Conservation (phyloP, 495 filamentous ascomycete genomes). For the Sordaria brevicollis region DNA sequence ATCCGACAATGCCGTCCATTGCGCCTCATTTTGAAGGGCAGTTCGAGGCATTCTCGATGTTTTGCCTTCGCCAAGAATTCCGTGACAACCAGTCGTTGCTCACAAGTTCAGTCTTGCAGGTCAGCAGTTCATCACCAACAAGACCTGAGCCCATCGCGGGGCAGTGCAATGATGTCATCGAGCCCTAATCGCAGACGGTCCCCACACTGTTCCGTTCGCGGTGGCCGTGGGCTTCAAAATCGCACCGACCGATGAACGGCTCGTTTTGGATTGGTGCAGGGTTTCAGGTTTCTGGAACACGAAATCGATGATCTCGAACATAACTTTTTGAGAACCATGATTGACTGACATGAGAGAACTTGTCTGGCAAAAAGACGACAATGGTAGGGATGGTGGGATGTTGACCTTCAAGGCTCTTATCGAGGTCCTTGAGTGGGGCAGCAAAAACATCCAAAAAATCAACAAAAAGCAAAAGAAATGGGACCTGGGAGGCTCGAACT, state of each 20-base stretch:
- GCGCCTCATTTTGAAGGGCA: neutral
- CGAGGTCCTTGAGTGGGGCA: neutral
- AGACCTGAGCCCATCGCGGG: neutral
- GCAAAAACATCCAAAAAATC: neutral
- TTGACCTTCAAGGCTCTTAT: no score
- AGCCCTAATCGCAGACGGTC: neutral
- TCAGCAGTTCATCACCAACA: neutral
- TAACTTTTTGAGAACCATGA: neutral
- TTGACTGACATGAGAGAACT: no score
- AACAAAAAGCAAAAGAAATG: neutral
- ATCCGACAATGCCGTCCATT: neutral
- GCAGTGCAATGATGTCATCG: neutral
- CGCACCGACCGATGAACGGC: neutral
- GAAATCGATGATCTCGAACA: neutral
- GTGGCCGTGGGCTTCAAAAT: neutral
- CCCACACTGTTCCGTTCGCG: neutral
- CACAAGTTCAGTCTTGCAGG: neutral
- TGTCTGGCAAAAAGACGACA: neutral
- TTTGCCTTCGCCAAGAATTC: neutral
- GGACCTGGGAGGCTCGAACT: slow-evolving; percentile 14
- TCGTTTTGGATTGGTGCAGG: no score
- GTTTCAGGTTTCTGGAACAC: no score
- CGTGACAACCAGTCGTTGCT: neutral
- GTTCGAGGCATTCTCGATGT: neutral
- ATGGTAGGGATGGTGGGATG: neutral